These are phyloP conservation scores for Yamagishiella unicocca DNA, from an alignment of 139 green algal genomes.

Conservation along the genomic window DNA sequence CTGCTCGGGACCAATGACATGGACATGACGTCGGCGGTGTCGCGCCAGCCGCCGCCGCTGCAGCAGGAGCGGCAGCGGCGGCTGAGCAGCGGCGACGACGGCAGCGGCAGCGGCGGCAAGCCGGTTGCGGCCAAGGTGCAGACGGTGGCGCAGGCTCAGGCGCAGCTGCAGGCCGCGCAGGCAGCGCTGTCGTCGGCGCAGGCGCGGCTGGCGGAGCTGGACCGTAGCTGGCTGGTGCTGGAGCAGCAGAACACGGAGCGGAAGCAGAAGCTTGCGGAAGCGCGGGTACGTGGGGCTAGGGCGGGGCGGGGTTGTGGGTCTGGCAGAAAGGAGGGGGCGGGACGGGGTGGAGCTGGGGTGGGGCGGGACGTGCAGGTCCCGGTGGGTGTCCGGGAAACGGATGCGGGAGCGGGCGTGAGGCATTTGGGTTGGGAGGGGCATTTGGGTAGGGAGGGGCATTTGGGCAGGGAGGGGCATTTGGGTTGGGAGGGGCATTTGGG, in stretches of 20 bases:
- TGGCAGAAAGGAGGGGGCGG: too few species aligned
- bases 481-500: too few species aligned
- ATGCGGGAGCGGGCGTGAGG: too few species aligned
- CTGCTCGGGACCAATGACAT: neutral
- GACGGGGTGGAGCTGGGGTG: too few species aligned
- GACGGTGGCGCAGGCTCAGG: conserved; percentile 15
- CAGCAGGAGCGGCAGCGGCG: neutral
- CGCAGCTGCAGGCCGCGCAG: neutral
- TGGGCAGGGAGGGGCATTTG: too few species aligned
- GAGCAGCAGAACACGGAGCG: conserved; percentile 7
- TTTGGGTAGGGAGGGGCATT: too few species aligned
- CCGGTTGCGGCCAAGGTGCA: neutral
- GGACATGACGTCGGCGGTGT: neutral
- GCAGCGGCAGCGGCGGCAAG: conserved; percentile 25
- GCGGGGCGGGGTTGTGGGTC: too few species aligned
- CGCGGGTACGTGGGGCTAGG: neutral
- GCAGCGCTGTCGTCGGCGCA: conserved; percentile 17
- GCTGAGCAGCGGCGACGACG: neutral
- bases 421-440: too few species aligned
- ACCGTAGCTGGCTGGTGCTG: neutral
- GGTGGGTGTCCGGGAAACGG: too few species aligned
- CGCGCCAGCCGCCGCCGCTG: neutral
- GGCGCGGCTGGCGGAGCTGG: conserved; percentile 29
- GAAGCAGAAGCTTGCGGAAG: conserved; percentile 15
- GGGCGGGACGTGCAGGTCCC: too few species aligned